Conservation (phyloP, 176 grass and related monocot genomes). For the Aegilops longissima region DNA sequence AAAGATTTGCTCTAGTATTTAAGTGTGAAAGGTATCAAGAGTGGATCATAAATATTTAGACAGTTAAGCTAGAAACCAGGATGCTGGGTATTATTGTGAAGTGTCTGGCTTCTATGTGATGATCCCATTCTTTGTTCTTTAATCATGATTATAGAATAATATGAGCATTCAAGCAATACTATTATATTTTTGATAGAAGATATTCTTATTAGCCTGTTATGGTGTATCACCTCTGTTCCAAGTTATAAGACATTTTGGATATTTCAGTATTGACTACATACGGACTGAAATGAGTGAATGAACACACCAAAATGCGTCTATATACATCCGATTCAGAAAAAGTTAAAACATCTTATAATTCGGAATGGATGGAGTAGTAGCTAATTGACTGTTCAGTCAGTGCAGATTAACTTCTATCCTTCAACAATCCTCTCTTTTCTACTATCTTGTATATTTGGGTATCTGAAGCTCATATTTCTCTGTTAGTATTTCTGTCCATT, state of each 20-base stretch:
- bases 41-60: slow-evolving; percentile 1
- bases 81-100: neutral
- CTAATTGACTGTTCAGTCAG: neutral
- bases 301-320: no score
- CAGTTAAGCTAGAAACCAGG: neutral
- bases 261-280: no score
- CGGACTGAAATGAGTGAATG: no score
- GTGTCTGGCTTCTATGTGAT: slow-evolving; percentile 1
- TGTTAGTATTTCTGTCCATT: neutral
- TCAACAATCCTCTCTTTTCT: slow-evolving; percentile 5
- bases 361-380: neutral
- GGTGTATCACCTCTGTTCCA: no score
- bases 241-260: no score
- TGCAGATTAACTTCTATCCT: neutral
- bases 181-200: slow-evolving; percentile 4
- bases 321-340: no score
- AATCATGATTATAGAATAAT: neutral
- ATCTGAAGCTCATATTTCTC: slow-evolving; percentile 7
- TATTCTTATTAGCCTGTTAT: neutral
- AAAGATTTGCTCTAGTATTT: neutral
- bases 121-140: neutral
- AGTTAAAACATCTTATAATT: no score
- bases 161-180: neutral
- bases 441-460: slow-evolving; percentile 4
- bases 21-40: neutral